Percentiles rank a stretch among this genome's conserved stretches.
Evolutionary conservation across 2,329 filamentous ascomycete species (phyloP).

Genomic region (Mycocentrospora acerina): DNA sequence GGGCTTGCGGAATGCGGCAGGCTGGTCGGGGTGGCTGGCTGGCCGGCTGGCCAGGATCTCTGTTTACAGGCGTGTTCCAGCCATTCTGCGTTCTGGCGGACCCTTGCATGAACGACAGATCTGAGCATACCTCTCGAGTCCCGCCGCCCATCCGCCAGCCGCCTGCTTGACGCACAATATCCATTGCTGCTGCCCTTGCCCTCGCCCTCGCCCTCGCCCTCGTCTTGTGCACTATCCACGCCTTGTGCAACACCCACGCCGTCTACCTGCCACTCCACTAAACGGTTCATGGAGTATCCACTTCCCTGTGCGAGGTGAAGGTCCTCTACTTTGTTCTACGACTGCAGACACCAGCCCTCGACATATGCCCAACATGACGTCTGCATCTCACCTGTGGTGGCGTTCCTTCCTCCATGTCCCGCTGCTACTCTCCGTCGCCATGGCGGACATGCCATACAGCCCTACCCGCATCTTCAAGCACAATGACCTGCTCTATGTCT

Average conservation of each 20-base stretch:
- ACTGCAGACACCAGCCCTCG: slow-evolving; percentile 4
- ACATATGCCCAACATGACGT: slow-evolving; percentile 4
- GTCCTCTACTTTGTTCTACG: slow-evolving; percentile 9
- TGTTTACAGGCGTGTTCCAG: slow-evolving; percentile 38
- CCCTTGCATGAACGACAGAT: slow-evolving; percentile 38
- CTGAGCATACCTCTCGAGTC: slow-evolving; percentile 23
- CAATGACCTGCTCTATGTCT: slow-evolving; percentile 66
- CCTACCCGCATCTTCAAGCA: slow-evolving; percentile 70
- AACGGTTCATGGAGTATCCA: slow-evolving; percentile 18
- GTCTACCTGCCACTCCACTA: slow-evolving; percentile 6
- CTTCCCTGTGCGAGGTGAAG: slow-evolving; percentile 22
- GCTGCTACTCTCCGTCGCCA: slow-evolving; percentile 10
- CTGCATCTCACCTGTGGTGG: slow-evolving; percentile 3
- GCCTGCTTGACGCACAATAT: no score
- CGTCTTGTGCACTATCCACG: slow-evolving; percentile 11
- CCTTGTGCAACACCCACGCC: slow-evolving; percentile 19
- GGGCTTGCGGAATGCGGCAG: slow-evolving; percentile 25
- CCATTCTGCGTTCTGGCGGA: slow-evolving; percentile 25
- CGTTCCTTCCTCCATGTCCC: slow-evolving; percentile 3
- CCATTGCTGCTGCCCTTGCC: no score
- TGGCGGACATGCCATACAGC: slow-evolving; percentile 69
- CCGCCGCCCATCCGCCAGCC: background rate
- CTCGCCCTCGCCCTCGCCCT: no score
- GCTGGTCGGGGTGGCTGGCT: slow-evolving; percentile 16
- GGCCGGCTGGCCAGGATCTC: slow-evolving; percentile 21